Base-by-base conservation (phyloP, 352 stramenopile genomes). In the Saprolegnia diclina region DNA sequence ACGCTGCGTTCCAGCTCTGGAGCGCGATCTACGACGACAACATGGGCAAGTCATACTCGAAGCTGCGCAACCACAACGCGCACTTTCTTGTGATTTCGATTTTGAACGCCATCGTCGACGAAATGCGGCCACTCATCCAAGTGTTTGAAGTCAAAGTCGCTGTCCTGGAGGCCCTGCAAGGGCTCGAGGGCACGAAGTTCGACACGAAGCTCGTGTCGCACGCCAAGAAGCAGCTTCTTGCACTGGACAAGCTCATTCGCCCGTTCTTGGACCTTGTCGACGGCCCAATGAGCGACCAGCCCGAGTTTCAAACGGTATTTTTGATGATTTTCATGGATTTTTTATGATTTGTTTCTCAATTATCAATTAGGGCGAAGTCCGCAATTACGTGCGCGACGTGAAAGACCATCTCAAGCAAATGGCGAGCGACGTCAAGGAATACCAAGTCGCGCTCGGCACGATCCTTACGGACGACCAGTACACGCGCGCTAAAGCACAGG, bases 41-140 rank as follows among this genome's bases (percentile, higher is more conserved):
- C 22, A 90, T 91, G 37, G 79, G 89, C 40, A 88, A 78, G 11
- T 91, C 85, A n/a, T 93, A 93, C 77, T 91, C 82, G 9, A 89
- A 91, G 65, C 78, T 93, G 54, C 83, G 85, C 9, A 87, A 92
- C 73, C 85, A 87, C 59, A 79, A 83, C 26, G 76, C 82, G 1
- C 67, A 73, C 13, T 92, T 94, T 61, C 69, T 92, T 18, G 80
- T 88, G 5, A 87, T 92, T 64, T 80, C 86, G 19, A 88, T 95
- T 46, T 73, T 95, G 9, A 86, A 95, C 69, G 83, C 80, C 13
- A 89, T 86, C 10, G 85, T 93, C 14, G 85, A 94, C 52, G 83
- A 92, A 50, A 67, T 92, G 44, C 89, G 81, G 18, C 85, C 85
- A 0, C 89, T 95, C 65, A 80, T 77, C 4, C 77, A 92, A 70